Evolutionary conservation across 352 stramenopile species (phyloP).

Genomic region (Globisporangium middletonii): DNA sequence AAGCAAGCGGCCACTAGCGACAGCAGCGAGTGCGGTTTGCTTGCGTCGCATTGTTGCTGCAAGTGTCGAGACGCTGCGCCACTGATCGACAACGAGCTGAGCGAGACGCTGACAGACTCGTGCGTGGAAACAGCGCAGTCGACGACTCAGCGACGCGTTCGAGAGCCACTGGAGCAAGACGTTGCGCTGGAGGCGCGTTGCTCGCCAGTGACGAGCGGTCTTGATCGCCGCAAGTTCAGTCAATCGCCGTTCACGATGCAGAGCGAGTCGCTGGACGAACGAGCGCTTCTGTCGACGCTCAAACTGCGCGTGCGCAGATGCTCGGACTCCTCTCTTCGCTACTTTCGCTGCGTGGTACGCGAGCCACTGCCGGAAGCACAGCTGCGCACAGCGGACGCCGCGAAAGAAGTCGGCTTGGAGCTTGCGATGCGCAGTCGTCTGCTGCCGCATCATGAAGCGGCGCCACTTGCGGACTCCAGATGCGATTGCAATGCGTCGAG

Average conservation of each 20-base stretch:
- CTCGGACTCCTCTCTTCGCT: neutral
- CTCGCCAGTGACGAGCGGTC: neutral
- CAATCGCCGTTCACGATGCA: neutral
- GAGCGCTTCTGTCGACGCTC: neutral
- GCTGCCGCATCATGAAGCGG: conserved; percentile 2
- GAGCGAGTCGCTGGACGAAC: conserved; percentile 1
- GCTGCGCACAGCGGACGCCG: conserved; percentile 9
- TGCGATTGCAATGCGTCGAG: conserved; percentile 2
- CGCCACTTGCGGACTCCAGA: conserved; percentile 11
- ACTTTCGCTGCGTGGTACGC: conserved; percentile 1
- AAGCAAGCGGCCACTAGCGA: neutral
- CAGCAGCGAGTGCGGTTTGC: neutral
- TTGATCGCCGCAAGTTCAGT: neutral
- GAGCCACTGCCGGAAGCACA: conserved; percentile 3
- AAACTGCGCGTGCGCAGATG: neutral
- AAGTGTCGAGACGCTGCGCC: neutral
- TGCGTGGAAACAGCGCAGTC: neutral
- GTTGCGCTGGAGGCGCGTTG: neutral
- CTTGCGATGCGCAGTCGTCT: conserved; percentile 8
- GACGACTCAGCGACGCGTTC: neutral
- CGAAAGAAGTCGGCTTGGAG: conserved; percentile 26
- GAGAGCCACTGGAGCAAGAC: neutral
- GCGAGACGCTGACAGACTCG: neutral
- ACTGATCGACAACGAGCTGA: neutral
- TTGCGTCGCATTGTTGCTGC: neutral